Base-by-base conservation (phyloP, 2,329 filamentous ascomycete genomes). In the Pseudopyricularia cyperi region DNA sequence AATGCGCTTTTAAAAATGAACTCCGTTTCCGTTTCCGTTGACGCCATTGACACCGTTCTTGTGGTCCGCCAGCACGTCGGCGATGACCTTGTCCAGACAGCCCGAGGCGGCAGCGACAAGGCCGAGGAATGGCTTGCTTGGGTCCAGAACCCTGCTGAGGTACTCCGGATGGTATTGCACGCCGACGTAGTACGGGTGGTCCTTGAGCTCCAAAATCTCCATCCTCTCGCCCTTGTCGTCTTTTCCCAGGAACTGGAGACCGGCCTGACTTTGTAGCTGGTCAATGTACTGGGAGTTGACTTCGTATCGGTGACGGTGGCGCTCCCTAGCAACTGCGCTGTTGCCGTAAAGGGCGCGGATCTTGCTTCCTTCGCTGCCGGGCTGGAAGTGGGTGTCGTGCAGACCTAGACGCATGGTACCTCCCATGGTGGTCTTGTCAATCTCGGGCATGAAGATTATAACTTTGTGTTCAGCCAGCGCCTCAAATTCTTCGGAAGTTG, bases 151-250 rank as follows among this genome's bases (percentile, higher is more conserved):
- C 51, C 85, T 77, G 58, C 78, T 84, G 50, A 87, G 73, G 63
- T 91, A 95, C 67, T 96, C 89, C 2, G 90, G 89, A 65, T 95
- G 89, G 66, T 85, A 91, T 67, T 95, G 90, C 8, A 93, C 85
- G 56, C 50, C 57, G 14, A 59, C 84, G 57, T 81, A 91, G 74
- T 79, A 91, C 1, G 83, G 83, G 64, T 90, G 86, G 57, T 87
- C 80, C 63, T 81, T 80, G 55, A 89, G 69, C 66, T 91, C 87
- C 26, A 90, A 69, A 52, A 88, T 76, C 68, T 90, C 86, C 82
- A 89, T 87, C 26, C 87, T 76, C 61, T 83, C 77, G 50, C 82
- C 84, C 55, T 75, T 80, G 53, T 85, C 80, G 63, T 90, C 87
- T 66, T 87, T 88, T 59, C 84, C 85, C 54, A 89, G 76, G 63